Conservation (phyloP, 148 eudicot species). For the Nepenthes gracilis region DNA sequence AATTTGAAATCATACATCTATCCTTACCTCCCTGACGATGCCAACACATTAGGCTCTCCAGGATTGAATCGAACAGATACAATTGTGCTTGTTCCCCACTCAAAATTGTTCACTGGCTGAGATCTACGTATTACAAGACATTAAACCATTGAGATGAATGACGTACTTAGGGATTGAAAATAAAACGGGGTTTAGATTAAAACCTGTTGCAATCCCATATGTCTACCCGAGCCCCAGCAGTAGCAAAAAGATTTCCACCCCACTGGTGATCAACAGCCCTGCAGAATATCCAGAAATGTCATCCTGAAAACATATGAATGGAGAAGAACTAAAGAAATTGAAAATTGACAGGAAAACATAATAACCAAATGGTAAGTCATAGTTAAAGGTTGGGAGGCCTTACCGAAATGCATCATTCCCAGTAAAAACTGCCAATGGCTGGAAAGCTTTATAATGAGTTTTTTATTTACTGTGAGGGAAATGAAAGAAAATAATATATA, state of each 20-base stretch:
- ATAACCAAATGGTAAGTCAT: background rate
- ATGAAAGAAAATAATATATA: background rate
- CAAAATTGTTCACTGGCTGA: conserved; percentile 82
- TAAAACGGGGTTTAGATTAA: conserved; percentile 1
- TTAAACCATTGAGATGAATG: background rate
- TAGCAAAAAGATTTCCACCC: conserved; percentile 83
- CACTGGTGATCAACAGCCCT: conserved; percentile 96
- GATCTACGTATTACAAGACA: conserved; percentile 43
- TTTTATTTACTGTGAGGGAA: background rate
- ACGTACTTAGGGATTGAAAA: background rate
- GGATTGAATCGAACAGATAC: conserved; percentile 90
- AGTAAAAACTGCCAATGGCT: conserved; percentile 66
- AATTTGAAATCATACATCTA: background rate
- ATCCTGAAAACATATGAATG: background rate
- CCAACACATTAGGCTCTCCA: conserved; percentile 80
- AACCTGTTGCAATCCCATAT: conserved; percentile 97
- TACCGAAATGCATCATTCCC: conserved; percentile 78
- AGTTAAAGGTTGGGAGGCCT: background rate
- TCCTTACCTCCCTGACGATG: conserved; percentile 74
- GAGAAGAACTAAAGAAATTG: background rate
- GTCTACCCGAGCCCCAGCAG: conserved; percentile 94
- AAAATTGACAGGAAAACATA: conserved; percentile 1
- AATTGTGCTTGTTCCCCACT: conserved; percentile 83
- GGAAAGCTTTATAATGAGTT: conserved; percentile 13
- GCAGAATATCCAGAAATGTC: conserved; percentile 6